A percentile compares a stretch with the other conserved stretches of the same genome.
Evolutionary conservation across 2,329 filamentous ascomycete species (phyloP).

Genomic region (Xylariales sp.): DNA sequence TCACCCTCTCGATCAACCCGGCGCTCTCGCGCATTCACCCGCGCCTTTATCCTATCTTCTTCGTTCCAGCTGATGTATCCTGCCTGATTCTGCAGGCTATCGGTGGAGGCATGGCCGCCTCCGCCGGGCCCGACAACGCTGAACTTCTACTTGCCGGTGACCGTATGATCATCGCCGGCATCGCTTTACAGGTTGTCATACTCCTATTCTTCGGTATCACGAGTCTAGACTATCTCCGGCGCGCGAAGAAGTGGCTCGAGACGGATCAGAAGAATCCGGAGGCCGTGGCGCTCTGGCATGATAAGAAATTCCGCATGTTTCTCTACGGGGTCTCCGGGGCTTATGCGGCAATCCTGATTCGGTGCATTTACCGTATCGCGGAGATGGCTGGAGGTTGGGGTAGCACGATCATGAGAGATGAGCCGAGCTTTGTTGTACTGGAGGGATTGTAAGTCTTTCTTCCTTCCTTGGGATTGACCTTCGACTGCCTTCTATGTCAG

Average conservation of each 20-base stretch:
- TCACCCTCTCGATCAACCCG: constrained; percentile 45
- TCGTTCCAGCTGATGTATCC: constrained; percentile 55
- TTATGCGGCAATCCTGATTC: constrained; percentile 41
- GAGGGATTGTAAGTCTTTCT: constrained; percentile 43
- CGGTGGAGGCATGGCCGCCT: constrained; percentile 52
- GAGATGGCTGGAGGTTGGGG: constrained; percentile 63
- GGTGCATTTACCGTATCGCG: constrained; percentile 54
- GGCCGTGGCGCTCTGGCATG: constrained; percentile 35
- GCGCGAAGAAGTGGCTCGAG: constrained; percentile 35
- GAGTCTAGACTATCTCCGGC: constrained; percentile 40
- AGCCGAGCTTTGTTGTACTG: constrained; percentile 54
- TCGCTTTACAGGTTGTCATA: constrained; percentile 49
- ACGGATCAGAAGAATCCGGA: constrained; percentile 21
- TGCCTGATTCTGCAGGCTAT: constrained; percentile 56
- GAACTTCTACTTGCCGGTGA: constrained; percentile 41
- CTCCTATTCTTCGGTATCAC: constrained; percentile 40
- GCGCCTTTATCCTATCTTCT: constrained; percentile 50
- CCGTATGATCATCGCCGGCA: constrained; percentile 48
- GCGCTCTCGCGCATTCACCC: constrained; percentile 46
- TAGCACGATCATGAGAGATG: constrained; percentile 58
- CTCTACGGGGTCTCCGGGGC: constrained; percentile 38
- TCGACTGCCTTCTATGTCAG: background rate
- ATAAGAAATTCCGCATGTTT: constrained; percentile 39
- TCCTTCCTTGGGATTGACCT: background rate
- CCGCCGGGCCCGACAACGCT: constrained; percentile 35